Evolutionary conservation across 2,329 filamentous ascomycete genomes (phyloP).

Genomic region (Aspergillus sp.): DNA sequence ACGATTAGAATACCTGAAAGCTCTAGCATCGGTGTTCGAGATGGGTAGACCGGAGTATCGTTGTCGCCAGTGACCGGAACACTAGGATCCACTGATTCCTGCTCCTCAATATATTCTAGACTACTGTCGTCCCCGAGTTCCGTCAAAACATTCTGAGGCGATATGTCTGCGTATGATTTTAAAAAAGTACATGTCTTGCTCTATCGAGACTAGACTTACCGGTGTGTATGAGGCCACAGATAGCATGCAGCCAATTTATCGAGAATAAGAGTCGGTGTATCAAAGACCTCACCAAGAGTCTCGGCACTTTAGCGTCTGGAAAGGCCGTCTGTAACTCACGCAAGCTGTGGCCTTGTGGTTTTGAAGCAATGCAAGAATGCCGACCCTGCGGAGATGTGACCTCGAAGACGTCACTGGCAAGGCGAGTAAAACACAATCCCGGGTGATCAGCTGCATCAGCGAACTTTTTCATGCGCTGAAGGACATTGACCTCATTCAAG

Average conservation of each 20-base stretch:
- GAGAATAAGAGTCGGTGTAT: conserved; percentile 8
- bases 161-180: not conserved
- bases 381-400: conserved; percentile 13
- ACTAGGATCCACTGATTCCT: conserved; percentile 7
- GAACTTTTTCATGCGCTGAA: conserved; percentile 22
- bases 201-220: not conserved
- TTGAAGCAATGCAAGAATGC: conserved; percentile 32
- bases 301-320: conserved; percentile 26
- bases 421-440: conserved; percentile 27
- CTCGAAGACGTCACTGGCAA: conserved; percentile 24
- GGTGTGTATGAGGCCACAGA: conserved; percentile 4
- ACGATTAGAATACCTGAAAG: not conserved
- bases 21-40: not conserved
- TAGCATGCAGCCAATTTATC: conserved; percentile 9
- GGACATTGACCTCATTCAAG: conserved; percentile 29
- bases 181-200: not conserved
- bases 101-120: conserved; percentile 4
- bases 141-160: conserved; percentile 5
- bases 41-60: not conserved
- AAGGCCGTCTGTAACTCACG: conserved; percentile 28
- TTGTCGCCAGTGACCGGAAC: not conserved
- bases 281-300: conserved; percentile 11
- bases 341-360: conserved; percentile 32
- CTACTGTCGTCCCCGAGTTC: conserved; percentile 3
- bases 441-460: conserved; percentile 21